A percentile compares a stretch with the other conserved stretches of the same genome.
These are phyloP conservation scores for Rhodosporidiobolus sp. DNA, from an alignment of 768 basidiomycete genomes.

Conservation along the genomic window DNA sequence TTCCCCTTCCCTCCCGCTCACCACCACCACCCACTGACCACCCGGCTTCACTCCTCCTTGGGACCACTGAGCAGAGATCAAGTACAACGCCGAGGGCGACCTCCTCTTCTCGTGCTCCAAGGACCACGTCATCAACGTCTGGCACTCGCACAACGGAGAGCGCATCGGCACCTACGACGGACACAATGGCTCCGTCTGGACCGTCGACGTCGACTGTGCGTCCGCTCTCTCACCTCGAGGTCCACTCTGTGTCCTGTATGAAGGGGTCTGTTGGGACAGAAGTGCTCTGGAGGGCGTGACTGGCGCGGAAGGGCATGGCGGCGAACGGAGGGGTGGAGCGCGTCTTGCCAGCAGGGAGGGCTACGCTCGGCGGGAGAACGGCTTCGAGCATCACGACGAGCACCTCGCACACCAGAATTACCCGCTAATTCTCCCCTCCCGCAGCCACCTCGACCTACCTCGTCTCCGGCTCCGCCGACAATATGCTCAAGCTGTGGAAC, in stretches of 20 bases:
- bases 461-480: conserved; percentile 90
- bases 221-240: conserved; percentile 25
- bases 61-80: conserved; percentile 62
- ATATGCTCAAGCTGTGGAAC: conserved; percentile 83
- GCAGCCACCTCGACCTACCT: conserved; percentile 78
- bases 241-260: neutral
- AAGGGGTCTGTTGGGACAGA: neutral
- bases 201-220: conserved; percentile 91
- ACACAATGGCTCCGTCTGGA: conserved; percentile 95
- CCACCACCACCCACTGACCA: neutral
- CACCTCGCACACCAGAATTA: too few species aligned
- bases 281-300: neutral
- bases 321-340: neutral
- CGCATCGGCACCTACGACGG: conserved; percentile 93
- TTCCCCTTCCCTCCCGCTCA: too few species aligned
- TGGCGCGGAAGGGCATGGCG: neutral
- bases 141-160: conserved; percentile 92
- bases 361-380: too few species aligned
- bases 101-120: conserved; percentile 93
- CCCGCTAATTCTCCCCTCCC: neutral
- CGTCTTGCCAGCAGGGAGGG: too few species aligned
- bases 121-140: conserved; percentile 90
- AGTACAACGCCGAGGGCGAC: conserved; percentile 95
- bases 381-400: too few species aligned
- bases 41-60: neutral